These are phyloP conservation scores for Amphichorda felina DNA, from an alignment of 2,329 filamentous ascomycete genomes.

Conservation along the genomic window DNA sequence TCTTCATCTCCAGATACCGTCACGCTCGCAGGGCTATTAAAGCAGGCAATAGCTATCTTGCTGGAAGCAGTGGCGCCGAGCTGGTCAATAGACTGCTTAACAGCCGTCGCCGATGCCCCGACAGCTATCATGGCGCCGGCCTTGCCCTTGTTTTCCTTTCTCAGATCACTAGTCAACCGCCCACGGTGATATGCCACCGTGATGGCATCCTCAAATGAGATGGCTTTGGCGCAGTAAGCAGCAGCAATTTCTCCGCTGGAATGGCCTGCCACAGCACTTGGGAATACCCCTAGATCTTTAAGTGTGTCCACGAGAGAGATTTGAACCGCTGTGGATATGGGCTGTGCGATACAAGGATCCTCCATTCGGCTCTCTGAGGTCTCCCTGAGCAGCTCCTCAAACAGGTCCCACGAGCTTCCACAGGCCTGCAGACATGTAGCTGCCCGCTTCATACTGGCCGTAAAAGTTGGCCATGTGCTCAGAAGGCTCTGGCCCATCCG, in stretches of 20 bases:
- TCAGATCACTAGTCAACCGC: conserved; percentile 4
- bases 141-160: conserved; percentile 2
- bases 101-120: conserved; percentile 8
- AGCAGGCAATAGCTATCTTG: conserved; percentile 19
- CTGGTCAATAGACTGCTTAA: not conserved
- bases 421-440: not conserved
- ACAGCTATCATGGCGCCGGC: conserved; percentile 19
- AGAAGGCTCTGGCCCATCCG: conserved; percentile 13
- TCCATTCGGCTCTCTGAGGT: conserved; percentile 8
- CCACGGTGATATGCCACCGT: conserved; percentile 8
- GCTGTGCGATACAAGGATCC: conserved; percentile 17
- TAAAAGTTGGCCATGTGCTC: not conserved
- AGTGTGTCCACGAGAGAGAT: conserved; percentile 23
- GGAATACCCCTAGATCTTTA: conserved; percentile 12
- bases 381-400: conserved; percentile 7
- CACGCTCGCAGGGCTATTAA: conserved; percentile 33
- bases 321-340: conserved; percentile 28
- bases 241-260: conserved; percentile 26
- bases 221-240: conserved; percentile 16
- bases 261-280: conserved; percentile 19
- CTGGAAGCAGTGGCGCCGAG: not conserved
- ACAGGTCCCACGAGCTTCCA: conserved; percentile 4
- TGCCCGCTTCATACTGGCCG: not conserved
- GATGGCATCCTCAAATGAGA: conserved; percentile 8
- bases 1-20: conserved; percentile 33